Conservation (phyloP, 139 green algal species). For the Volvox africanus region DNA sequence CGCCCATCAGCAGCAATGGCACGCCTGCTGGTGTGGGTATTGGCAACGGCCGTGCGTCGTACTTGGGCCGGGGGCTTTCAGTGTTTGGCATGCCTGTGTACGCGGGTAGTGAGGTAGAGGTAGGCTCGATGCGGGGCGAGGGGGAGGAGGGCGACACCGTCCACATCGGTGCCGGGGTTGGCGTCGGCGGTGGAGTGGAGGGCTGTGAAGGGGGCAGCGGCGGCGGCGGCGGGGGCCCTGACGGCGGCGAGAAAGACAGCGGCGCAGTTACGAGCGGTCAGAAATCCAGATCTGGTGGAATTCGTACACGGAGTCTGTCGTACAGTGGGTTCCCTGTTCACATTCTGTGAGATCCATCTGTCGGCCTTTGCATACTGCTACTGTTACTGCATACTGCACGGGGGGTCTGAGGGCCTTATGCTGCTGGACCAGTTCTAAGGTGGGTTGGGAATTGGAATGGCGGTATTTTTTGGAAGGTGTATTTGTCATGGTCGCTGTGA, state of each 20-base stretch:
- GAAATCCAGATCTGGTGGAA: neutral
- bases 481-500: too few relatives aligned
- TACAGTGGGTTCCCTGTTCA: constrained; percentile 18
- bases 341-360: neutral
- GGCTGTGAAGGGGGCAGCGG: neutral
- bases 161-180: neutral
- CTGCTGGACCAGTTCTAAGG: too few relatives aligned
- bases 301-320: constrained; percentile 2
- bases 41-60: neutral
- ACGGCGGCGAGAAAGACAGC: neutral
- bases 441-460: too few relatives aligned
- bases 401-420: too few relatives aligned
- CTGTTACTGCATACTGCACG: too few relatives aligned
- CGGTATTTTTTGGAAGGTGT: too few relatives aligned
- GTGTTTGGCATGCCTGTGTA: neutral
- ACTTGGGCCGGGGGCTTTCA: neutral
- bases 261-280: neutral
- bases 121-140: neutral
- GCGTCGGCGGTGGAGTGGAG: neutral
- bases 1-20: neutral
- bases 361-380: too few relatives aligned
- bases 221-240: neutral
- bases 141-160: neutral
- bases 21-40: neutral
- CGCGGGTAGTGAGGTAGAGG: neutral